phyloP scores from a whole-genome alignment of 192 early-diverging fungal genomes.

The Chytriomyces sp. region DNA sequence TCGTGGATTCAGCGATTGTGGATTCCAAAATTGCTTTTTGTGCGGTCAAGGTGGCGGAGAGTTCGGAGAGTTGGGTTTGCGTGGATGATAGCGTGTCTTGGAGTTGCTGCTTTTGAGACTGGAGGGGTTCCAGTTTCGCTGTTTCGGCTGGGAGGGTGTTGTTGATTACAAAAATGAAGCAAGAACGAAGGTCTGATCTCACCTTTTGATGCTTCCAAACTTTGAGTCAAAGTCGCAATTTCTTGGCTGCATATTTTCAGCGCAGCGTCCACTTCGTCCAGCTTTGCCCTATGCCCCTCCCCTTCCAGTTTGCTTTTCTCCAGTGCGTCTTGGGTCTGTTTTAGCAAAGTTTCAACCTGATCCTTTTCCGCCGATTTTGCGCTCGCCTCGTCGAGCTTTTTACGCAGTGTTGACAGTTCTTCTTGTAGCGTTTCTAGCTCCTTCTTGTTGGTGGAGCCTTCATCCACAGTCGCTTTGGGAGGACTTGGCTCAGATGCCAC shows the following conservation, averaged over 20 bases:
- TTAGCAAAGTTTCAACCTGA: neutral
- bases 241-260: neutral
- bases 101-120: constrained; percentile 1
- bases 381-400: neutral
- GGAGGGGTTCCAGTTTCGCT: neutral
- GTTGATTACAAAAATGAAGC: neutral
- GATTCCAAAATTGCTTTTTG: constrained; percentile 2
- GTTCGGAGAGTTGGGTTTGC: neutral
- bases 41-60: neutral
- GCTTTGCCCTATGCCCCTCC: neutral
- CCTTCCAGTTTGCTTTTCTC: constrained; percentile 4
- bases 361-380: neutral
- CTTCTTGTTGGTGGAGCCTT: neutral
- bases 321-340: constrained; percentile 11
- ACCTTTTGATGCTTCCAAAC: constrained; percentile 15
- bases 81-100: neutral
- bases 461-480: neutral
- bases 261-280: constrained; percentile 6
- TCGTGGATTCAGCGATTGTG: neutral
- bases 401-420: neutral
- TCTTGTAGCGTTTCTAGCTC: neutral
- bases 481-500: no score
- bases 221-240: neutral
- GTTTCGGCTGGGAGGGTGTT: constrained; percentile 6
- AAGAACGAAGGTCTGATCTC: no score